phyloP scores from a whole-genome alignment of 768 basidiomycete species.

The Pleurotus pulmonarius region DNA sequence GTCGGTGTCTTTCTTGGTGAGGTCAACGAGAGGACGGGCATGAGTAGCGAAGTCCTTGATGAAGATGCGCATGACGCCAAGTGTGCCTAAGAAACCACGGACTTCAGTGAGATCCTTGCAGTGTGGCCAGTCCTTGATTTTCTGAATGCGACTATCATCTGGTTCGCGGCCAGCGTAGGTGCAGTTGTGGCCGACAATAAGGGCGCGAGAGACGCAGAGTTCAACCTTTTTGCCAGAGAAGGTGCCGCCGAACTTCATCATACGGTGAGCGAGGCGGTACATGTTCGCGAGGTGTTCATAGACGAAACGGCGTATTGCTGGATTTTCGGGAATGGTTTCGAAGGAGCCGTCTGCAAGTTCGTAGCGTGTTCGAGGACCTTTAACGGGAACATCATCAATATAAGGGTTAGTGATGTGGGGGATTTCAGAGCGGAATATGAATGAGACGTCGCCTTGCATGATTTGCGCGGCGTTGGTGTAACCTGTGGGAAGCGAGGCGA shows the following conservation, averaged over 20 bases:
- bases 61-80: constrained; percentile 21
- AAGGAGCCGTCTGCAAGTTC: no score
- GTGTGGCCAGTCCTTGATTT: constrained; percentile 24
- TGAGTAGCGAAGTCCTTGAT: constrained; percentile 22
- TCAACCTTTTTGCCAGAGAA: constrained; percentile 27
- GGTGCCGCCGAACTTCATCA: constrained; percentile 26
- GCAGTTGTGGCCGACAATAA: constrained; percentile 22
- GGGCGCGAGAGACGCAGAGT: not conserved
- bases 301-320: no score
- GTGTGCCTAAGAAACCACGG: constrained; percentile 24
- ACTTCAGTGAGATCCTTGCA: constrained; percentile 14
- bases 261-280: constrained; percentile 13
- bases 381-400: constrained; percentile 20
- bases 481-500: no score
- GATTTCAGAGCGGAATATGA: constrained; percentile 28
- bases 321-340: no score
- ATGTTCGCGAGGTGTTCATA: constrained; percentile 10
- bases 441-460: constrained; percentile 24
- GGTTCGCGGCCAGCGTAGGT: constrained; percentile 27
- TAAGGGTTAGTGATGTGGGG: constrained; percentile 15
- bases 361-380: constrained; percentile 19
- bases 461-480: no score
- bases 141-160: constrained; percentile 19
- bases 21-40: constrained; percentile 16
- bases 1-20: constrained; percentile 20